Evolutionary conservation across 805 yeast species (phyloP).

Genomic region (Kluyveromyces wickerhamii): DNA sequence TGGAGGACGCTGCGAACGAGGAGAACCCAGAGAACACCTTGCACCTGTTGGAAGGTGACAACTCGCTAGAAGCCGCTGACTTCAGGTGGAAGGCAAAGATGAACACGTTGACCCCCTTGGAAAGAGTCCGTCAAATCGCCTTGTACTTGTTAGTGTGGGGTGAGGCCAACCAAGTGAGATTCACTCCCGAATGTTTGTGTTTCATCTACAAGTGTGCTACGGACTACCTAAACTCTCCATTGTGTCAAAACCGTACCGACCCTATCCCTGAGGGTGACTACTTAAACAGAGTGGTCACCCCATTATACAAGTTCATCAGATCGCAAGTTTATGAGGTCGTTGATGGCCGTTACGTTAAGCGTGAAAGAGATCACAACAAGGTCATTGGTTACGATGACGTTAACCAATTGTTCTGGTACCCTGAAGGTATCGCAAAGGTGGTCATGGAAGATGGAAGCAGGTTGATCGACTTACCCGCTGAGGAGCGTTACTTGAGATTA

Average conservation of each 20-base stretch:
- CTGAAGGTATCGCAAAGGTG: slow-evolving; percentile 94
- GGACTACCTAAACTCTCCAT: slow-evolving; percentile 82
- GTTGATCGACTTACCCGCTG: slow-evolving; percentile 80
- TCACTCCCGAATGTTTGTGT: slow-evolving; percentile 83
- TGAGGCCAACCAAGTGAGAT: slow-evolving; percentile 91
- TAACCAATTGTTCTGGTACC: slow-evolving; percentile 98
- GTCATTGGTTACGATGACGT: slow-evolving; percentile 95
- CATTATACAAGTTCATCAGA: slow-evolving; percentile 73
- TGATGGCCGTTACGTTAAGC: slow-evolving; percentile 75
- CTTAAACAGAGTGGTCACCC: slow-evolving; percentile 87
- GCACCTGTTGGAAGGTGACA: slow-evolving; percentile 71
- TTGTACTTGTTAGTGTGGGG: slow-evolving; percentile 77
- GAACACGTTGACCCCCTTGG: slow-evolving; percentile 65
- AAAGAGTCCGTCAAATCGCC: slow-evolving; percentile 72
- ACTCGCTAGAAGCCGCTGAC: slow-evolving; percentile 75
- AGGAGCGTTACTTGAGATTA: slow-evolving; percentile 79
- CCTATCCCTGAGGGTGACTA: slow-evolving; percentile 85
- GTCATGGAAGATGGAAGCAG: slow-evolving; percentile 87
- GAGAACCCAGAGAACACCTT: slow-evolving; percentile 52
- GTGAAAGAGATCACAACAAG: slow-evolving; percentile 77
- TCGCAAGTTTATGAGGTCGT: slow-evolving; percentile 74
- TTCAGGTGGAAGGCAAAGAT: slow-evolving; percentile 77
- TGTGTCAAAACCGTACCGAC: slow-evolving; percentile 80
- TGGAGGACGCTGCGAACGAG: slow-evolving; percentile 57
- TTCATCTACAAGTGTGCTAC: slow-evolving; percentile 91